Evolutionary conservation across 2,329 filamentous ascomycete genomes (phyloP).

Genomic region (Pseudogymnoascus sp.): DNA sequence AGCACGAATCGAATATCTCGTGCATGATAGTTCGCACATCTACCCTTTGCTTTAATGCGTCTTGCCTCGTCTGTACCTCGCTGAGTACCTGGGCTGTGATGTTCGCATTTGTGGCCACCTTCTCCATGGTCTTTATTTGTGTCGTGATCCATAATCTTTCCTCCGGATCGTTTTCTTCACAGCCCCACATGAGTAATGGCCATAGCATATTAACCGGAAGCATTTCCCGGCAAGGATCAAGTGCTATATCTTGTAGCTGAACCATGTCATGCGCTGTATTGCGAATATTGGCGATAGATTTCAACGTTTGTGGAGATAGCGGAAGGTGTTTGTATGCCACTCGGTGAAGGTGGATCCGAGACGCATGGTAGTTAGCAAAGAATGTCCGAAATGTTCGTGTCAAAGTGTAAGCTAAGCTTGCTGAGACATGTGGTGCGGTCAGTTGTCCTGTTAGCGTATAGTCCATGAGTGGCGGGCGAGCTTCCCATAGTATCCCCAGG

Average conservation of each 20-base stretch:
- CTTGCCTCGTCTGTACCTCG: conserved; percentile 38
- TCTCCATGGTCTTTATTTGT: conserved; percentile 40
- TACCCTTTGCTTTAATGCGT: conserved; percentile 32
- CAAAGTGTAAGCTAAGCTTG: conserved; percentile 40
- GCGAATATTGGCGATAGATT: conserved; percentile 42
- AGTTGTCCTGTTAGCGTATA: conserved; percentile 45
- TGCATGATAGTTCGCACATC: conserved; percentile 41
- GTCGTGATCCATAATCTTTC: conserved; percentile 43
- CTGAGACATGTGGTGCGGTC: conserved; percentile 39
- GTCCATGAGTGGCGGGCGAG: conserved; percentile 46
- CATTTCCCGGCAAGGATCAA: conserved; percentile 25
- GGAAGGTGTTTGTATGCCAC: conserved; percentile 48
- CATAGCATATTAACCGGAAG: conserved; percentile 49
- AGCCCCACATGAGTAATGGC: conserved; percentile 48
- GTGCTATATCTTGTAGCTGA: neutral
- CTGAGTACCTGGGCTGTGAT: conserved; percentile 39
- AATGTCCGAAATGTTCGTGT: conserved; percentile 47
- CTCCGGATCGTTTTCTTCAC: conserved; percentile 41
- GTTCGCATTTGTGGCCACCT: conserved; percentile 35
- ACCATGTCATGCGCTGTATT: conserved; percentile 38
- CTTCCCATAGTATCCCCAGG: conserved; percentile 40
- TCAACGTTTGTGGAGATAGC: conserved; percentile 33
- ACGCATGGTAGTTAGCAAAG: conserved; percentile 47
- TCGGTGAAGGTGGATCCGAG: conserved; percentile 47
- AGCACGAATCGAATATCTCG: conserved; percentile 23